Evolutionary conservation across 352 stramenopile species (phyloP), one percentile per base, ranked within the genome.

Genomic region (Globisporangium nunn): DNA sequence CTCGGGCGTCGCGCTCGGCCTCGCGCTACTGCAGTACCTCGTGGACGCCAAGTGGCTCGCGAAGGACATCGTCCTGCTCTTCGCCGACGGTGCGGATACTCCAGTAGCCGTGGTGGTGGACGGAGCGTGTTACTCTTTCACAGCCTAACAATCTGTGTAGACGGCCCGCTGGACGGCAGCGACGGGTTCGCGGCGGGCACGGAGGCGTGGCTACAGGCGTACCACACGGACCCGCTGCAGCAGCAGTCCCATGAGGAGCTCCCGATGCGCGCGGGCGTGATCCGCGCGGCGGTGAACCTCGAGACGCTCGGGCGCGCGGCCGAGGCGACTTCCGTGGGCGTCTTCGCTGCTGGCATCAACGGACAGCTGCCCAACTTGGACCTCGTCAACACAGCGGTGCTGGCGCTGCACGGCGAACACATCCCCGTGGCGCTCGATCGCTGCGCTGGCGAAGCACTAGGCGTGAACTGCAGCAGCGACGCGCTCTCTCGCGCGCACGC

Each of bases 331-430:
- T 59, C 65, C 0, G 61, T 91, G 6, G 81, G 76, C 15, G 68
- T 94, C 29, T 85, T 87, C 47, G 74, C 69, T 0, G 75, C 82
- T 7, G 83, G 86, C 0, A 82, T 77, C 61, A 95, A 96, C 59
- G 86, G 86, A 15, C 85, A 93, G 54, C 67, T 96, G 15, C 86
- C 86, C 4, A 96, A 96, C 29, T 59, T 95, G 29, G 86, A 96
- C 66, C 77, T 95, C 6, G 73, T 96, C 29, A 96, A 96, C 62
- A 81, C 75, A 2, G 82, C 78, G 0, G 77, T 91, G 14, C 65
- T 73, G 10, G 68, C 81, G 12, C 65, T 85, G 11, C 59, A 63
- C 14, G 56, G 66, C 15, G 72, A 91, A 35, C 57, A 72, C 14
- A 73, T 90, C 41, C 61, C 71, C 4, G 68, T 74, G 3, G 63